Evolutionary conservation across 148 eudicot genomes (phyloP), one percentile per base, ranked within the genome.

Genomic region (Chenopodium suecicum): DNA sequence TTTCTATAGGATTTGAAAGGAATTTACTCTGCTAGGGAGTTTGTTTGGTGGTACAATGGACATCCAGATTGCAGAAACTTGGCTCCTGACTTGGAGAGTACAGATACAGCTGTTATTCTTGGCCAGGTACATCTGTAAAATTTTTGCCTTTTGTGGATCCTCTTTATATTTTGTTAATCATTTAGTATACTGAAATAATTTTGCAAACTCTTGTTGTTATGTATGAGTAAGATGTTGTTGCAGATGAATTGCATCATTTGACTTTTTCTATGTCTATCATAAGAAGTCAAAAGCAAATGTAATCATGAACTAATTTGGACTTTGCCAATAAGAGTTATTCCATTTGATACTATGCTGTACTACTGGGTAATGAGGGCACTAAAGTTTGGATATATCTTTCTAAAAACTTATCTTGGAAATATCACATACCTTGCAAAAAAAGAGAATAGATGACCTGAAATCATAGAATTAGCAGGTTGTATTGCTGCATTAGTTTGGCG

Each of bases 31-130:
- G 99, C 99, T 47, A 91, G 99, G 88, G 98, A 96, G 84, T 92
- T 96, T 82, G 98, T 96, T 74, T 96, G 99, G 99, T 96, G 99
- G 99, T 96, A 96, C 83, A 96, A 96, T 87, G 99, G 99, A 75
- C 99, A 96, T 78, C 98, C 98, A 74, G 99, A 94, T 84, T 86
- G 80, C 86, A 86, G 89, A 68, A 80, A 91, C 75, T 80, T 94
- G 65, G 83, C 92, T 78, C 99, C 95, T 44, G 97, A 92, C 74
- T 80, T 96, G 87, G 89, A 87, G 81, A 90, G 86, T 86, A 86
- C 93, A 31, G 97, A 96, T 85, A 91, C 95, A 37, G 98, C 97
- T 84, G 94, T 96, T 87, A 89, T 95, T 86, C 93, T 96, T 81
- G 98, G 99, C 77, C 99, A 96, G 98, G 98, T 96, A 89, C 64